Conservation (phyloP, 176 grass and related monocot species). For the Eragrostis curvula region DNA sequence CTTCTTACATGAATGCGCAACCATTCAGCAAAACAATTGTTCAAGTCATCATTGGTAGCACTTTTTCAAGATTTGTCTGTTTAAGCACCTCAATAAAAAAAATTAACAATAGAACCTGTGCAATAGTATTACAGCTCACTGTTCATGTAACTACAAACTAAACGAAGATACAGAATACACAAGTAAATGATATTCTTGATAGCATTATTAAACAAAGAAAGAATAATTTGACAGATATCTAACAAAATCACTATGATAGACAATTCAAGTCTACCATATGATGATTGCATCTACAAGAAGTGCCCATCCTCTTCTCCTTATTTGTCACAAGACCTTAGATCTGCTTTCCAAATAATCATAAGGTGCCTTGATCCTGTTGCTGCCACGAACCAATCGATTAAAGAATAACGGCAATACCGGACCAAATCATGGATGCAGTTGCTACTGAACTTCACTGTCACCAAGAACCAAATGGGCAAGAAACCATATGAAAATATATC, state of each 20-base stretch:
- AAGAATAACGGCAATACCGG: constrained; percentile 10
- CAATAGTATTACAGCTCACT: constrained; percentile 35
- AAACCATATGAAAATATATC: constrained; percentile 11
- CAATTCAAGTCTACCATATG: constrained; percentile 34
- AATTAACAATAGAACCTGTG: constrained; percentile 30
- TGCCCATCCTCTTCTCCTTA: constrained; percentile 34
- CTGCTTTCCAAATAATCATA: constrained; percentile 28
- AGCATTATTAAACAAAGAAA: constrained; percentile 49
- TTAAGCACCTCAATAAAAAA: constrained; percentile 12
- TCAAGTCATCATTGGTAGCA: neutral
- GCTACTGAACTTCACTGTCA: constrained; percentile 23
- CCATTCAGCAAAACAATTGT: constrained; percentile 12
- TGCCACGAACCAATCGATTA: constrained; percentile 10
- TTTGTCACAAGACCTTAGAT: constrained; percentile 26
- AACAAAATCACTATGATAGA: constrained; percentile 33
- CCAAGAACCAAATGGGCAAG: constrained; percentile 35
- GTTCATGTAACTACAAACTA: constrained; percentile 47
- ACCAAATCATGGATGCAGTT: constrained; percentile 37
- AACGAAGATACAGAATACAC: constrained; percentile 49
- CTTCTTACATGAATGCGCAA: constrained; percentile 18
- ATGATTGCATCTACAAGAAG: constrained; percentile 11
- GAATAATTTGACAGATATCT: constrained; percentile 31
- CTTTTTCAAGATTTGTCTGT: constrained; percentile 1
- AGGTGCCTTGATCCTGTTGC: neutral
- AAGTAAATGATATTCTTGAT: constrained; percentile 25